Evolutionary conservation across 2,329 filamentous ascomycete genomes (phyloP).

Genomic region (Pseudogymnoascus sp.): DNA sequence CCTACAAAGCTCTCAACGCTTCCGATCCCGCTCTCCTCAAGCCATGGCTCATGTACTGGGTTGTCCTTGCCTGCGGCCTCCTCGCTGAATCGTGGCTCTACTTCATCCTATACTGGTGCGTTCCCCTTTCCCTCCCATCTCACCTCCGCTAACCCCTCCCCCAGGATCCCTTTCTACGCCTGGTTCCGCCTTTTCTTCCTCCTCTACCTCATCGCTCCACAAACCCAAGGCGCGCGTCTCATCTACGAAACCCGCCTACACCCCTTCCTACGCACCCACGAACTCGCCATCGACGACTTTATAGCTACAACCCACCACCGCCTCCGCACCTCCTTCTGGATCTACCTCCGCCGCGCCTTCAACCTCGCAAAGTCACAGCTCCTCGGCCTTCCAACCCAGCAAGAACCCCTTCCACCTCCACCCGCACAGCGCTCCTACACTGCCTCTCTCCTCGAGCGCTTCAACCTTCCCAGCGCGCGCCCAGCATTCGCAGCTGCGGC

Average conservation of each 20-base stretch:
- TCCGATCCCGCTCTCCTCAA: constrained; percentile 81
- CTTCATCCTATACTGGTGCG: constrained; percentile 75
- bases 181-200: constrained; percentile 83
- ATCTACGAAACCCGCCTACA: constrained; percentile 81
- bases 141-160: constrained; percentile 10
- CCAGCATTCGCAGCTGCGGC: constrained; percentile 35
- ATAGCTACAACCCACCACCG: constrained; percentile 76
- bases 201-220: constrained; percentile 91
- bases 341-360: constrained; percentile 64
- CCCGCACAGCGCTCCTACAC: constrained; percentile 55
- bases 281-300: constrained; percentile 80
- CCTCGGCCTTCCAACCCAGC: constrained; percentile 63
- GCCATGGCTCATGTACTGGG: constrained; percentile 99
- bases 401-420: constrained; percentile 36
- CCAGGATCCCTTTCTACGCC: constrained; percentile 82
- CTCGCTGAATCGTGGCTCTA: constrained; percentile 80
- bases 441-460: constrained; percentile 73
- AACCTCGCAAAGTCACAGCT: constrained; percentile 67
- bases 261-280: constrained; percentile 82
- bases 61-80: constrained; percentile 74
- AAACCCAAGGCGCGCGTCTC: constrained; percentile 84
- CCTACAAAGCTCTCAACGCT: constrained; percentile 94
- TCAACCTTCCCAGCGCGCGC: constrained; percentile 68
- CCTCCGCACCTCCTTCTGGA: constrained; percentile 66
- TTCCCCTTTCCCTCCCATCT: not conserved